These are phyloP conservation scores for Rhizophora mangle DNA, from an alignment of 345 rosid genomes.

Conservation along the genomic window DNA sequence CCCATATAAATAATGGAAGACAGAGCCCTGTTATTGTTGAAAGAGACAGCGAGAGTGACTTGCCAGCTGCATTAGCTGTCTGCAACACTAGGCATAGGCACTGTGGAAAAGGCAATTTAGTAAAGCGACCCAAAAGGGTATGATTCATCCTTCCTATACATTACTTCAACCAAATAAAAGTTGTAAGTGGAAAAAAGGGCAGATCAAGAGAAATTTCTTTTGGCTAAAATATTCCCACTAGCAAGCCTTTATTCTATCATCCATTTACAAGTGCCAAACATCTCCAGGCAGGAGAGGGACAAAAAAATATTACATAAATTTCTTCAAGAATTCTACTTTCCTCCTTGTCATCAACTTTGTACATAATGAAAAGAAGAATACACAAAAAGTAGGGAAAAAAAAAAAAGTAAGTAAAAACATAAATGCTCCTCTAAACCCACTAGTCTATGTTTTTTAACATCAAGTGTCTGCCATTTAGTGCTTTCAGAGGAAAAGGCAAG, in stretches of 20 bases:
- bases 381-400: conserved; percentile 1
- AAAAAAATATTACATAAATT: conserved; percentile 25
- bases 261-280: conserved; percentile 42
- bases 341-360: conserved; percentile 23
- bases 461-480: conserved; percentile 1
- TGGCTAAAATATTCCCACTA: conserved; percentile 13
- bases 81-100: too few species aligned
- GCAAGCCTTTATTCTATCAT: conserved; percentile 31
- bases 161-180: too few species aligned
- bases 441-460: conserved; percentile 5
- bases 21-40: too few species aligned
- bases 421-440: conserved; percentile 17
- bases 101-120: too few species aligned
- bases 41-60: too few species aligned
- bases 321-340: conserved; percentile 18
- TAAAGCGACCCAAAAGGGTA: too few species aligned
- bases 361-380: conserved; percentile 26
- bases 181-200: neutral
- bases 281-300: conserved; percentile 19
- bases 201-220: neutral
- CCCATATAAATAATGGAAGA: too few species aligned
- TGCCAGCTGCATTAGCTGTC: too few species aligned
- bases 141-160: too few species aligned
- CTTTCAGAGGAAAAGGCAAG: conserved; percentile 51
- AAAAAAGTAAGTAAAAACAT: neutral